phyloP scores from a whole-genome alignment of 73 alveolate species.

The Paramecium sexaurelia region DNA sequence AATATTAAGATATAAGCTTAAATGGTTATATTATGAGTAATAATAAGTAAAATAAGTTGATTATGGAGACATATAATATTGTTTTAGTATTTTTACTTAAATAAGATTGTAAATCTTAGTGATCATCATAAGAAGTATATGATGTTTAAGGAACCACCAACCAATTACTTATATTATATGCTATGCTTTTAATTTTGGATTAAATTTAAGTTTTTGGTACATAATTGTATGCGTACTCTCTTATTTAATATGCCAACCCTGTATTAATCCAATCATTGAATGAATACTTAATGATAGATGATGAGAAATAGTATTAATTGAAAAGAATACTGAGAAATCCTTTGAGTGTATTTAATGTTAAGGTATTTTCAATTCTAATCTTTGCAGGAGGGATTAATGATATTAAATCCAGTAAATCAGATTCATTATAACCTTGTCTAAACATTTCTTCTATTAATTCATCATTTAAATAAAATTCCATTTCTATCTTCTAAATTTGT shows the following conservation, averaged over 20 bases:
- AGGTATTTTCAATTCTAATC: neutral
- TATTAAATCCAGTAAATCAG: neutral
- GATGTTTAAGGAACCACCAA: neutral
- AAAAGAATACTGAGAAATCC: neutral
- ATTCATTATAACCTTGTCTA: slow-evolving; percentile 5
- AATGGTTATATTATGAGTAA: neutral
- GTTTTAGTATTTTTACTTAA: neutral
- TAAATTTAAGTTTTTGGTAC: neutral
- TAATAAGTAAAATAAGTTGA: neutral
- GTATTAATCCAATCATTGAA: slow-evolving; percentile 8
- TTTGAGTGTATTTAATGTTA: neutral
- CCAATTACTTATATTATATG: neutral
- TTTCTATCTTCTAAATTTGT: neutral
- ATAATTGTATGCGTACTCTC: neutral
- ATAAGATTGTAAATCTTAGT: neutral
- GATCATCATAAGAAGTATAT: neutral
- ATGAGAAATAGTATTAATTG: neutral
- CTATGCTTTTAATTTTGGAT: neutral
- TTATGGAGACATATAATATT: neutral
- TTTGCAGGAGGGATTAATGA: slow-evolving; percentile 46
- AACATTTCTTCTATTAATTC: neutral
- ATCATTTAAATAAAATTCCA: slow-evolving; percentile 22
- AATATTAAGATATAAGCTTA: neutral
- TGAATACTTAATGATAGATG: neutral
- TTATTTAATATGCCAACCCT: slow-evolving; percentile 11